phyloP scores from a whole-genome alignment of 108 stramenopile species.

The Mayamaea pseudoterrestris region DNA sequence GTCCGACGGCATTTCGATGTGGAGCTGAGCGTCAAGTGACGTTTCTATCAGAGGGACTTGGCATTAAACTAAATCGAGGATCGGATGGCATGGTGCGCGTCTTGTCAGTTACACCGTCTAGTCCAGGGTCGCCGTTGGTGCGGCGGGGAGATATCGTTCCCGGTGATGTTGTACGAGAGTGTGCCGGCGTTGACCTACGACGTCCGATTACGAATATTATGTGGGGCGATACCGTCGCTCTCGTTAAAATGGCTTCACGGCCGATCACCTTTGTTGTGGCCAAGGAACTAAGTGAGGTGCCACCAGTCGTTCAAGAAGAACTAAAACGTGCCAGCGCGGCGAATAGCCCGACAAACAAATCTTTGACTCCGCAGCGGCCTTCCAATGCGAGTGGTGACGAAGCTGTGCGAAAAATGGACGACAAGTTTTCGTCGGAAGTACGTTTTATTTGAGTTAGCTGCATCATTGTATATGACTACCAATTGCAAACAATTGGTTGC shows the following conservation, averaged over 20 bases:
- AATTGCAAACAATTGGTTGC: no score
- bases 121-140: constrained; percentile 51
- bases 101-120: constrained; percentile 44
- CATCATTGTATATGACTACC: no score
- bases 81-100: constrained; percentile 77
- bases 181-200: constrained; percentile 72
- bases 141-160: constrained; percentile 54
- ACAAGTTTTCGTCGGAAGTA: no score
- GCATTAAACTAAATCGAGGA: constrained; percentile 78
- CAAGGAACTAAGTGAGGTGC: constrained; percentile 20
- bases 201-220: constrained; percentile 79
- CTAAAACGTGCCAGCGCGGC: constrained; percentile 1
- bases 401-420: no score
- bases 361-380: constrained; percentile 1
- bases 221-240: constrained; percentile 85
- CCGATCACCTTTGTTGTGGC: constrained; percentile 64
- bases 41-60: constrained; percentile 66
- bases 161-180: constrained; percentile 76
- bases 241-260: constrained; percentile 77
- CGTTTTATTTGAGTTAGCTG: no score
- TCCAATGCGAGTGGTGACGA: constrained; percentile 1
- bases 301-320: constrained; percentile 4
- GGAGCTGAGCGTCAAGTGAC: constrained; percentile 60
- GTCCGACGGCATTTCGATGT: constrained; percentile 24
- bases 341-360: no score